Conservation (phyloP, 805 yeast genomes). For the Martiniozyma abietophila region DNA sequence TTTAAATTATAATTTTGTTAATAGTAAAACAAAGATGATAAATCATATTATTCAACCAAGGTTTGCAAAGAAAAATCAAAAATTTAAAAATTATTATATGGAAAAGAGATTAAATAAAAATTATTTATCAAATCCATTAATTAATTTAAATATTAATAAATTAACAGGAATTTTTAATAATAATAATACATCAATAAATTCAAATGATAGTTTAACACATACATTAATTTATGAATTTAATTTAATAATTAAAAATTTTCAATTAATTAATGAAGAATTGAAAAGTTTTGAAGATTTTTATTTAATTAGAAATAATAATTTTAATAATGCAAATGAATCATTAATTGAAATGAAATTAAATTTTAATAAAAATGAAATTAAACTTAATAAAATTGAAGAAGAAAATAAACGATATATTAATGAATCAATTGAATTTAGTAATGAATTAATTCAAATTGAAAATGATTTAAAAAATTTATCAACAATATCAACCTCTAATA, state of each 20-base stretch:
- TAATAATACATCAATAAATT: conserved; percentile 20
- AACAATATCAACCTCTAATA: conserved; percentile 1
- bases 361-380: conserved; percentile 29
- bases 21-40: conserved; percentile 21
- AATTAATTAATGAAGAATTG: conserved; percentile 37
- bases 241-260: conserved; percentile 34
- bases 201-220: conserved; percentile 45
- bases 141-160: conserved; percentile 23
- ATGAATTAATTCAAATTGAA: conserved; percentile 10
- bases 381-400: conserved; percentile 22
- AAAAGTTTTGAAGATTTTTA: conserved; percentile 34
- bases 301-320: conserved; percentile 33
- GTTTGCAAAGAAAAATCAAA: conserved; percentile 15
- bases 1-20: conserved; percentile 13
- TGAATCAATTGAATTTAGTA: too few relatives aligned
- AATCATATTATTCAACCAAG: conserved; percentile 26
- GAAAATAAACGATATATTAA: conserved; percentile 22
- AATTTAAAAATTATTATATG: conserved; percentile 39
- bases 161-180: conserved; percentile 32
- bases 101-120: conserved; percentile 54
- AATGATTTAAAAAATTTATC: conserved; percentile 9
- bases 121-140: conserved; percentile 62
- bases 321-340: conserved; percentile 35
- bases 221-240: conserved; percentile 50
- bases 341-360: conserved; percentile 37